Conservation (phyloP, 768 basidiomycete species). For the Lactarius indigo region DNA sequence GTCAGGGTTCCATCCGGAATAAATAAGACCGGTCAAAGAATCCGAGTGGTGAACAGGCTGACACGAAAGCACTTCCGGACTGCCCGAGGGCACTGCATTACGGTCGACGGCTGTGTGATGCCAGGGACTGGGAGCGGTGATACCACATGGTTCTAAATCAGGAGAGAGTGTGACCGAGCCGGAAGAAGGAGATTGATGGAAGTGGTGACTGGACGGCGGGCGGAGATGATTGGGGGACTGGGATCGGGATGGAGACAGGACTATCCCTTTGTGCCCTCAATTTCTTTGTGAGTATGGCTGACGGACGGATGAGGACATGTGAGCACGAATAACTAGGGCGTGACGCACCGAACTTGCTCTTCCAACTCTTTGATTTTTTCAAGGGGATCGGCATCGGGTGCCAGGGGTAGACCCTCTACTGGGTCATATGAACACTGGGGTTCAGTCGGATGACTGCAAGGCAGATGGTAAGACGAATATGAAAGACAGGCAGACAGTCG, state of each 20-base stretch:
- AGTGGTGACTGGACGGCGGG: constrained; percentile 14
- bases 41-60: constrained; percentile 42
- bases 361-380: constrained; percentile 77
- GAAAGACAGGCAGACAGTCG: not conserved
- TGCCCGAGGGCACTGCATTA: constrained; percentile 26
- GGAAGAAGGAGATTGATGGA: constrained; percentile 20
- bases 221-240: constrained; percentile 31
- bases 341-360: constrained; percentile 65
- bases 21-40: constrained; percentile 61
- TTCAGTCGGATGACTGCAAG: constrained; percentile 71
- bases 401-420: constrained; percentile 73
- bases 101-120: constrained; percentile 30
- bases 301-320: not conserved
- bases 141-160: constrained; percentile 28
- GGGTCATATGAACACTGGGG: constrained; percentile 86
- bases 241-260: constrained; percentile 39
- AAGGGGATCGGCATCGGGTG: constrained; percentile 72
- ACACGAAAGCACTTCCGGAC: constrained; percentile 14
- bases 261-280: constrained; percentile 50
- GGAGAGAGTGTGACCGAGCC: constrained; percentile 26
- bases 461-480: constrained; percentile 21
- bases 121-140: constrained; percentile 27
- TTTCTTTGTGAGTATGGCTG: constrained; percentile 62
- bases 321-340: constrained; percentile 17
- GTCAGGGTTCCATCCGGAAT: constrained; percentile 83